A percentile compares a stretch with the other conserved stretches of the same genome.
Conservation (phyloP, 192 early-diverging fungal genomes). For the Globomyces pollinis-pini region DNA sequence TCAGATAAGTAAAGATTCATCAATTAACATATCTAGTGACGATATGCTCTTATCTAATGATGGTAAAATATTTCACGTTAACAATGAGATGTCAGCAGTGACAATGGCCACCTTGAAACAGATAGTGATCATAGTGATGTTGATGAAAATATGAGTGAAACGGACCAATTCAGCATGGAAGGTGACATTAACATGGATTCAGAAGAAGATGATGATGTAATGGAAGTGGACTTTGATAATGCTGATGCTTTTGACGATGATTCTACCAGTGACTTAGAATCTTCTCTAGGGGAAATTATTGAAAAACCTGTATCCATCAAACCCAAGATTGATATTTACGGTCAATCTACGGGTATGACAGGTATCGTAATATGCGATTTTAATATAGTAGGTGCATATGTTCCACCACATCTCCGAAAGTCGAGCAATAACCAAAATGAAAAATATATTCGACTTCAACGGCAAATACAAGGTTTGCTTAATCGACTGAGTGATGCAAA, state of each 20-base stretch:
- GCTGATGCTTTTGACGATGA: constrained; percentile 10
- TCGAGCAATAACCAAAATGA: constrained; percentile 49
- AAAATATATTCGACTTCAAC: constrained; percentile 65
- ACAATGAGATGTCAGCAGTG: constrained; percentile 3
- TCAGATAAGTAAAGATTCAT: background rate
- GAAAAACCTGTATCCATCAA: background rate
- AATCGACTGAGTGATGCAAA: constrained; percentile 88
- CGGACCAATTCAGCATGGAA: background rate
- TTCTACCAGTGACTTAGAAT: constrained; percentile 1
- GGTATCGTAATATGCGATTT: background rate
- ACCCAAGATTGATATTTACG: constrained; percentile 6
- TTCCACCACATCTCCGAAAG: constrained; percentile 81
- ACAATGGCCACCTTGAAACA: background rate
- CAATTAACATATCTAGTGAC: background rate
- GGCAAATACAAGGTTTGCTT: constrained; percentile 76
- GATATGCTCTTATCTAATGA: background rate
- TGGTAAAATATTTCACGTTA: background rate
- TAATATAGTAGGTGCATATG: constrained; percentile 37
- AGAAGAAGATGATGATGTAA: constrained; percentile 16
- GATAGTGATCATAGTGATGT: background rate
- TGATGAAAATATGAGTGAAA: background rate
- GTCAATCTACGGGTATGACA: background rate
- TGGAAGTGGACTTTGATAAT: constrained; percentile 13
- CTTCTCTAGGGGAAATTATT: background rate
- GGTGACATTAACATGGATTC: constrained; percentile 4